Conservation (phyloP, 208 protist species). For the Crithidia fasciculata region DNA sequence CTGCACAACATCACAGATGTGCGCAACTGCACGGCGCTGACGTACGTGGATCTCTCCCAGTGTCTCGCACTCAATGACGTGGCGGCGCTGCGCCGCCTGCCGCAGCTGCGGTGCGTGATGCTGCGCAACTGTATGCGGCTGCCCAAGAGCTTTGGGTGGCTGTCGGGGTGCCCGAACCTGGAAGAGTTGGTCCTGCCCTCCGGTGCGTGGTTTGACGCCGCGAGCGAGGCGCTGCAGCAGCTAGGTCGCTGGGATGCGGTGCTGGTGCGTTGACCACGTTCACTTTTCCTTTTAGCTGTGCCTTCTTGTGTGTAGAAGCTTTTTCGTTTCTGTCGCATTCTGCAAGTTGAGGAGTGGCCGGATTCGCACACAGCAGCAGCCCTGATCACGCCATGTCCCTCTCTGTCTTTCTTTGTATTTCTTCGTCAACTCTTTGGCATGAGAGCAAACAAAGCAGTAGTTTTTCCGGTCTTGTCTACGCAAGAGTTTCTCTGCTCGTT, state of each 20-base stretch:
- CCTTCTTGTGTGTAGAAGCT: too few relatives aligned
- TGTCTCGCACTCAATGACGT: conserved; percentile 9
- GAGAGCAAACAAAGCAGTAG: too few relatives aligned
- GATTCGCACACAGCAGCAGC: too few relatives aligned
- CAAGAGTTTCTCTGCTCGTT: too few relatives aligned
- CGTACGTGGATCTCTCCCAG: conserved; percentile 26
- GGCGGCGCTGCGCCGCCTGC: conserved; percentile 1
- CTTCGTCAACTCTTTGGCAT: not conserved
- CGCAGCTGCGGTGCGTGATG: not conserved
- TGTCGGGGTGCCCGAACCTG: conserved; percentile 12
- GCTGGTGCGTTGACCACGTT: not conserved
- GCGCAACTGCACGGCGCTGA: conserved; percentile 1
- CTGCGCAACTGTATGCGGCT: conserved; percentile 19
- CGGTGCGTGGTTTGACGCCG: not conserved
- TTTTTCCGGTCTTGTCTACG: too few relatives aligned
- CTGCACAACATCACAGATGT: conserved; percentile 7
- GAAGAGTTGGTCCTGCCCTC: conserved; percentile 13
- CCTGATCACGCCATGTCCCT: not conserved
- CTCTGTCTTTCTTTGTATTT: not conserved
- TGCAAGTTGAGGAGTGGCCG: too few relatives aligned
- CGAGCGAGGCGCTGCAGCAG: not conserved
- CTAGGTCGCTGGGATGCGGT: conserved; percentile 1
- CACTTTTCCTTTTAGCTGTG: too few relatives aligned
- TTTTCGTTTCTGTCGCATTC: too few relatives aligned
- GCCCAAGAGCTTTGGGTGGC: conserved; percentile 18